These are phyloP conservation scores for Monosporascus sp. DNA, from an alignment of 2,329 filamentous ascomycete species.

Conservation along the genomic window DNA sequence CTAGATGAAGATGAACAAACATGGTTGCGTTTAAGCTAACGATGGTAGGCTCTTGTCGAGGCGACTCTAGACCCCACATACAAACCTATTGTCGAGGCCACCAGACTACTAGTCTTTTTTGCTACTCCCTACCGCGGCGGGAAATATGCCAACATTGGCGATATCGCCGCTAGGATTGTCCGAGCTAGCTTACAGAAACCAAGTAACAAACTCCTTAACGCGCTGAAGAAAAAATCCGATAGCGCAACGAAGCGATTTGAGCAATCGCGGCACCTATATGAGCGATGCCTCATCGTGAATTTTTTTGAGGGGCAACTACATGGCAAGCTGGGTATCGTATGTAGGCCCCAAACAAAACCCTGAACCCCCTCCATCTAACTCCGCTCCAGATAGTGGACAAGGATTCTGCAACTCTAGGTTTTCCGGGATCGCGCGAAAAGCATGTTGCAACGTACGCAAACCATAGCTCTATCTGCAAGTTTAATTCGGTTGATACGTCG, in stretches of 20 bases:
- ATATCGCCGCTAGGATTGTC: constrained; percentile 3
- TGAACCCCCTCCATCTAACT: not conserved
- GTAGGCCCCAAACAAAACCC: not conserved
- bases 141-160: constrained; percentile 5
- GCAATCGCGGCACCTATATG: constrained; percentile 9
- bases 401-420: constrained; percentile 5
- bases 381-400: constrained; percentile 3
- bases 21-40: no score
- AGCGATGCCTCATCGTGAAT: constrained; percentile 5
- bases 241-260: constrained; percentile 1
- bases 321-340: constrained; percentile 3
- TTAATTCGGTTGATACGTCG: not conserved
- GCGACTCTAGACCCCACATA: constrained; percentile 5
- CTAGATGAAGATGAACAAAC: no score
- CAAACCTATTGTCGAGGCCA: constrained; percentile 1
- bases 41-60: constrained; percentile 6
- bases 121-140: constrained; percentile 8
- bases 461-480: constrained; percentile 10
- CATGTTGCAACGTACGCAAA: constrained; percentile 5
- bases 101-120: constrained; percentile 9
- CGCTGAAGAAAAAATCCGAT: constrained; percentile 1
- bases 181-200: constrained; percentile 3
- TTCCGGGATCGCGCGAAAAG: constrained; percentile 9
- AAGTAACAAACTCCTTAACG: constrained; percentile 8
- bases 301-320: constrained; percentile 9